A percentile compares a stretch with the other conserved stretches of the same genome.
Evolutionary conservation across 2,329 filamentous ascomycete species (phyloP).

Genomic region (Diplodia intermedia): DNA sequence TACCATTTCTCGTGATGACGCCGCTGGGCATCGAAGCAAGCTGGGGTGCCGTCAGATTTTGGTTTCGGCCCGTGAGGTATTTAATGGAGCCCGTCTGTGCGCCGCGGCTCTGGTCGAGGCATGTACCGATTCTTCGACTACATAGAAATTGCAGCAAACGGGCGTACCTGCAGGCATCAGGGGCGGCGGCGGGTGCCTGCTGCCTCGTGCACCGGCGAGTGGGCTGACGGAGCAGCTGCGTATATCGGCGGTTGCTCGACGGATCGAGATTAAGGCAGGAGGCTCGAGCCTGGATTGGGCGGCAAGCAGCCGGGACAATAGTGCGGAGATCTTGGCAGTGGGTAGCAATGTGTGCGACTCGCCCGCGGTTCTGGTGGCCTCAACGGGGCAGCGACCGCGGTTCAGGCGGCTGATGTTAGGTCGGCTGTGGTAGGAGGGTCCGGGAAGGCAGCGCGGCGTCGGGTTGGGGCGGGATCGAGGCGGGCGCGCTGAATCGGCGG

Average conservation of each 20-base stretch:
- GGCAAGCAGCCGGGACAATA: slow-evolving; percentile 10
- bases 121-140: not conserved
- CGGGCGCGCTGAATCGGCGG: slow-evolving; percentile 11
- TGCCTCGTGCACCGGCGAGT: not conserved
- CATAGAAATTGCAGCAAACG: not conserved
- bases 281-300: slow-evolving; percentile 17
- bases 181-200: not conserved
- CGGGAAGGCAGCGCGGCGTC: not conserved
- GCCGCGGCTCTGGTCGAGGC: no score
- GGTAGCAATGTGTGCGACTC: not conserved
- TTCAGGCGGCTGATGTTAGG: not conserved
- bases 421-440: not conserved
- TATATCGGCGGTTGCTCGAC: slow-evolving; percentile 3
- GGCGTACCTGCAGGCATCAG: not conserved
- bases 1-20: slow-evolving; percentile 2
- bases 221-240: slow-evolving; percentile 2
- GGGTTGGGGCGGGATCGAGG: not conserved
- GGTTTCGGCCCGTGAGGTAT: slow-evolving; percentile 22
- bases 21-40: not conserved
- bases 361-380: not conserved
- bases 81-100: slow-evolving; percentile 18
- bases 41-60: slow-evolving; percentile 11
- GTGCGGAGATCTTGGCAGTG: slow-evolving; percentile 17
- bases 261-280: slow-evolving; percentile 14
- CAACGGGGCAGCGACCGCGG: not conserved